Evolutionary conservation across 495 filamentous ascomycete species (phyloP).

Genomic region (Lasiosphaeriaceae sp.): DNA sequence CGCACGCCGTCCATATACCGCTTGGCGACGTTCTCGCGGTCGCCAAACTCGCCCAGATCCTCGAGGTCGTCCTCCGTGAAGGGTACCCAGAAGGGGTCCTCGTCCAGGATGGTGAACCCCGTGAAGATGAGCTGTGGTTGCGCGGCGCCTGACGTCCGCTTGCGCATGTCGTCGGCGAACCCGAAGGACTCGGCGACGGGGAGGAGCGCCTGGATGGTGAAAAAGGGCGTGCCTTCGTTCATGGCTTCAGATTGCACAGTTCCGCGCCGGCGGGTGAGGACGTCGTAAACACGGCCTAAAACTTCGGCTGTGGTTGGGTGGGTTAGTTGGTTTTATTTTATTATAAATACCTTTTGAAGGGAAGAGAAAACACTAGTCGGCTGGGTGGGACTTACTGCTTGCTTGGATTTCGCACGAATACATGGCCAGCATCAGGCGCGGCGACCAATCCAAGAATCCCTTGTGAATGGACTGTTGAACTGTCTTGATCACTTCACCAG

Average conservation of each 20-base stretch:
- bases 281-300: slow-evolving; percentile 88
- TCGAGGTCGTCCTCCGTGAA: slow-evolving; percentile 95
- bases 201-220: slow-evolving; percentile 79
- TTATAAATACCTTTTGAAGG: too few relatives aligned
- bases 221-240: slow-evolving; percentile 95
- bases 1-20: slow-evolving; percentile 90
- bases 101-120: slow-evolving; percentile 85
- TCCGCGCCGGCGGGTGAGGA: slow-evolving; percentile 86
- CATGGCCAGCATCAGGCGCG: slow-evolving; percentile 92
- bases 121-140: slow-evolving; percentile 90
- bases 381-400: slow-evolving; percentile 58
- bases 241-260: slow-evolving; percentile 84
- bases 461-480: slow-evolving; percentile 80
- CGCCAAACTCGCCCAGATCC: slow-evolving; percentile 89
- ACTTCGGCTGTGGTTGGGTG: slow-evolving; percentile 66
- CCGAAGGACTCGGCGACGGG: slow-evolving; percentile 95
- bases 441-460: slow-evolving; percentile 93
- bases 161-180: slow-evolving; percentile 92
- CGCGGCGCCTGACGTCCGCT: slow-evolving; percentile 84
- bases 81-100: slow-evolving; percentile 96
- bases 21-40: slow-evolving; percentile 93
- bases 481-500: slow-evolving; percentile 85
- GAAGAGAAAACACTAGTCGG: background rate
- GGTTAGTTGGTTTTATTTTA: slow-evolving; percentile 10
- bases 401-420: slow-evolving; percentile 97